These are phyloP conservation scores for Pycnococcus provasolii DNA, from an alignment of 139 green algal species.

Conservation along the genomic window DNA sequence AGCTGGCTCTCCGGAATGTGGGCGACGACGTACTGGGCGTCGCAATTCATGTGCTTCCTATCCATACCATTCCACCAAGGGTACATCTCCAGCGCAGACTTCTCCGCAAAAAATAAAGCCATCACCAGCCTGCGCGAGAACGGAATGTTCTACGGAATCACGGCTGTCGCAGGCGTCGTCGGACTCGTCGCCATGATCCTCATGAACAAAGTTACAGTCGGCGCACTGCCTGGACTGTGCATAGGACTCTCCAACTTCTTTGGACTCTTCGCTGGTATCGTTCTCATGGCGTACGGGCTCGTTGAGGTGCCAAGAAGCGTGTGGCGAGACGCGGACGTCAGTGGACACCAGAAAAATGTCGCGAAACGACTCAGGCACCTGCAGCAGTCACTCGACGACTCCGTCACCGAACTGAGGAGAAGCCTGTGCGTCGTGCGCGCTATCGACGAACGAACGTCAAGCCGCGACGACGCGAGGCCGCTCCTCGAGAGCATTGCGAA, in stretches of 20 bases:
- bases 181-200: slow-evolving; percentile 40
- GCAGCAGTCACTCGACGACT: slow-evolving; percentile 34
- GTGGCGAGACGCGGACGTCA: slow-evolving; percentile 46
- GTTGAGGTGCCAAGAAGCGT: slow-evolving; percentile 67
- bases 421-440: not conserved
- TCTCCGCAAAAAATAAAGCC: slow-evolving; percentile 43
- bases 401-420: not conserved
- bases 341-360: slow-evolving; percentile 21
- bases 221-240: slow-evolving; percentile 38
- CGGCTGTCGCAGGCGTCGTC: slow-evolving; percentile 41
- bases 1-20: not conserved
- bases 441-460: slow-evolving; percentile 44
- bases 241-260: slow-evolving; percentile 72
- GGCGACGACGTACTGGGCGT: slow-evolving; percentile 27
- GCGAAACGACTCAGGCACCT: slow-evolving; percentile 24
- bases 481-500: slow-evolving; percentile 56
- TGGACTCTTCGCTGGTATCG: slow-evolving; percentile 55
- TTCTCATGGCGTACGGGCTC: slow-evolving; percentile 72
- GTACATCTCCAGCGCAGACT: slow-evolving; percentile 65
- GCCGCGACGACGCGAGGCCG: slow-evolving; percentile 51
- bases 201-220: slow-evolving; percentile 32
- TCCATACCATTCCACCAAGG: slow-evolving; percentile 65
- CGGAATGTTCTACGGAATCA: slow-evolving; percentile 44
- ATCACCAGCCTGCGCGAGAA: slow-evolving; percentile 48
- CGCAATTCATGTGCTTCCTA: slow-evolving; percentile 66